These are phyloP conservation scores for Oidiodendron maius DNA, from an alignment of 495 filamentous ascomycete genomes.

Conservation along the genomic window DNA sequence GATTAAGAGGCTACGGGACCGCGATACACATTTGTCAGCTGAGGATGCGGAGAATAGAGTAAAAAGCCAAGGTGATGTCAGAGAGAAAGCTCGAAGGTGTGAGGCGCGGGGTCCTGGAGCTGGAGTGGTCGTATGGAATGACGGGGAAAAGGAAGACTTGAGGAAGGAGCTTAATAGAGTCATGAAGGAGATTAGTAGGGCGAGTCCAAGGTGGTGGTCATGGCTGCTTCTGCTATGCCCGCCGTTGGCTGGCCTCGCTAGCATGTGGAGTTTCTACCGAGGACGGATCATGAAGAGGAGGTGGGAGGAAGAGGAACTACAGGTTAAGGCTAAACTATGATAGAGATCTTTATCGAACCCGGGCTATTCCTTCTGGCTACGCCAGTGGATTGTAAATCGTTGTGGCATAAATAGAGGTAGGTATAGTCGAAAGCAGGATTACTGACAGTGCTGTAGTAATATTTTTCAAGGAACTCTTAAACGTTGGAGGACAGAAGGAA, in stretches of 20 bases:
- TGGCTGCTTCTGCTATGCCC: slow-evolving; percentile 67
- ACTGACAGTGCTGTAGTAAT: too few relatives aligned
- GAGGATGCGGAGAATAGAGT: slow-evolving; percentile 83
- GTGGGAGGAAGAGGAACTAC: slow-evolving; percentile 62
- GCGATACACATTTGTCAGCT: slow-evolving; percentile 65
- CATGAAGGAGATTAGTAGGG: slow-evolving; percentile 51
- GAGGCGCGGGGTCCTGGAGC: slow-evolving; percentile 52
- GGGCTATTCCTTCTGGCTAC: not conserved
- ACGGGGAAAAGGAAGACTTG: slow-evolving; percentile 63
- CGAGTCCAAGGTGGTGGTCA: slow-evolving; percentile 75
- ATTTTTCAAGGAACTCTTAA: too few relatives aligned
- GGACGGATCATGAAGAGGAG: slow-evolving; percentile 59
- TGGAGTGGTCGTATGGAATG: slow-evolving; percentile 85
- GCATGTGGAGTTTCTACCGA: slow-evolving; percentile 57
- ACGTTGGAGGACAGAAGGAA: too few relatives aligned
- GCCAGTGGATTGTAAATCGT: too few relatives aligned
- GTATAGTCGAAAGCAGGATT: too few relatives aligned
- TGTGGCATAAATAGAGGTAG: too few relatives aligned
- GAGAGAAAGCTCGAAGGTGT: slow-evolving; percentile 69
- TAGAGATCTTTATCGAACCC: slow-evolving; percentile 1
- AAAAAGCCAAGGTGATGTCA: slow-evolving; percentile 74
- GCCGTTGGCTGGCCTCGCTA: slow-evolving; percentile 60
- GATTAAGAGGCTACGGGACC: slow-evolving; percentile 63
- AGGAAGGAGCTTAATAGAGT: slow-evolving; percentile 54
- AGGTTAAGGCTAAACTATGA: slow-evolving; percentile 65